phyloP scores from a whole-genome alignment of 2,329 filamentous ascomycete species.

The Shiraia bambusicola region DNA sequence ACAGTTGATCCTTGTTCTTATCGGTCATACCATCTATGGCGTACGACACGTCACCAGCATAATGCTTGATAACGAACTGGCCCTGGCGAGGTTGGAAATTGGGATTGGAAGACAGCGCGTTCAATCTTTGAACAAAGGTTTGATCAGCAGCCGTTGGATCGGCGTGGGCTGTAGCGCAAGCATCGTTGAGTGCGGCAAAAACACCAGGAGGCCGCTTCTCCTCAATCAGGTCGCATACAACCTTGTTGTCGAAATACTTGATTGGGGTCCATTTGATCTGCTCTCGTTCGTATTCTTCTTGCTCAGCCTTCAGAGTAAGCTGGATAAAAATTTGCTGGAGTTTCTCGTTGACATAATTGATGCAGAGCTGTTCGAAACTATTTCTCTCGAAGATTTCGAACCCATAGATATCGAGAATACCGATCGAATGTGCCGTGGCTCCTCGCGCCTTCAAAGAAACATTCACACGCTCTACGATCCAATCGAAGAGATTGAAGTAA shows the following conservation, averaged over 20 bases:
- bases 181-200: slow-evolving; percentile 95
- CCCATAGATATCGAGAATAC: slow-evolving; percentile 97
- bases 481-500: slow-evolving; percentile 96
- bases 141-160: slow-evolving; percentile 92
- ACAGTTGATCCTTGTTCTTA: slow-evolving; percentile 97
- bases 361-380: slow-evolving; percentile 98
- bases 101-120: slow-evolving; percentile 80
- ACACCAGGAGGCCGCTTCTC: slow-evolving; percentile 86
- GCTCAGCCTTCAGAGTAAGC: slow-evolving; percentile 91
- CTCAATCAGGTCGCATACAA: slow-evolving; percentile 96
- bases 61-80: slow-evolving; percentile 98
- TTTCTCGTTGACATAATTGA: slow-evolving; percentile 99
- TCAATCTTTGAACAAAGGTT: slow-evolving; percentile 91
- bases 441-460: slow-evolving; percentile 79
- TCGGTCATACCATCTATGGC: slow-evolving; percentile 96
- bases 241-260: slow-evolving; percentile 99
- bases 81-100: slow-evolving; percentile 92
- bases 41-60: slow-evolving; percentile 94
- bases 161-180: slow-evolving; percentile 96
- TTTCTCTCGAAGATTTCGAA: slow-evolving; percentile 99
- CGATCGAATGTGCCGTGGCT: slow-evolving; percentile 78
- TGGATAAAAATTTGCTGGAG: slow-evolving; percentile 99
- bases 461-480: slow-evolving; percentile 94
- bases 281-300: slow-evolving; percentile 94
- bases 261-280: slow-evolving; percentile 99